Percentiles rank a stretch among this genome's conserved stretches.
phyloP scores from a whole-genome alignment of 331 rosid genomes.

The Dryas integrifolia region DNA sequence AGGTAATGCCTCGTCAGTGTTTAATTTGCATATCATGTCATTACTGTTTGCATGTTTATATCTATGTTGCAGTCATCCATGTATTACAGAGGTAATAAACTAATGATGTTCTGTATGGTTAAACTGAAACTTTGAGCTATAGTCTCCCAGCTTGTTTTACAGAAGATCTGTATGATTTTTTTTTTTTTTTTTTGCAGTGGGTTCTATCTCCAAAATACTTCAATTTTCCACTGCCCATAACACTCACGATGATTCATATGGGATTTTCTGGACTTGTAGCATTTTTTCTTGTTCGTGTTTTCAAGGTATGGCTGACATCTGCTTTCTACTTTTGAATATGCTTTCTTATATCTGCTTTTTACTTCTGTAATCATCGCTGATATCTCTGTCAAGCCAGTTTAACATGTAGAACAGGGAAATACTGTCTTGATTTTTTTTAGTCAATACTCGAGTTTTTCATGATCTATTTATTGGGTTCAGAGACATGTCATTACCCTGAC shows the following conservation, averaged over 20 bases:
- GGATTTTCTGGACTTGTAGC: conserved; percentile 89
- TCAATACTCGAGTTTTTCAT: not conserved
- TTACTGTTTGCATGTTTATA: conserved; percentile 6
- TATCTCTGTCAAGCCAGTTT: not conserved
- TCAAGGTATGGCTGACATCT: conserved; percentile 56
- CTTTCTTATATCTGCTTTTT: not conserved
- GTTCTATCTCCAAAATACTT: conserved; percentile 86
- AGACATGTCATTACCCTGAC: not conserved
- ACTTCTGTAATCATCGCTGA: not conserved
- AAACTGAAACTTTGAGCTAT: not conserved
- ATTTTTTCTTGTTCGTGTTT: conserved; percentile 80
- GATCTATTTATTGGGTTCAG: not conserved
- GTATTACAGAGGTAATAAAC: not conserved
- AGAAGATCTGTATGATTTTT: conserved; percentile 7
- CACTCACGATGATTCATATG: conserved; percentile 98
- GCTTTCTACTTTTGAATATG: no score
- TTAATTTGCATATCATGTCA: not conserved
- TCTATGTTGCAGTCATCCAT: not conserved
- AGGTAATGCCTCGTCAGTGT: conserved; percentile 32
- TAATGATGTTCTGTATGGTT: not conserved
- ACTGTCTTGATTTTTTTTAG: not conserved
- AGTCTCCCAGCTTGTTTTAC: not conserved
- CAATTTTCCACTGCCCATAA: conserved; percentile 83
- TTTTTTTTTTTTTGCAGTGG: conserved; percentile 63
- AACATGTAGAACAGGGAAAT: not conserved